phyloP scores from a whole-genome alignment of 345 rosid species.

The Toxicodendron radicans region DNA sequence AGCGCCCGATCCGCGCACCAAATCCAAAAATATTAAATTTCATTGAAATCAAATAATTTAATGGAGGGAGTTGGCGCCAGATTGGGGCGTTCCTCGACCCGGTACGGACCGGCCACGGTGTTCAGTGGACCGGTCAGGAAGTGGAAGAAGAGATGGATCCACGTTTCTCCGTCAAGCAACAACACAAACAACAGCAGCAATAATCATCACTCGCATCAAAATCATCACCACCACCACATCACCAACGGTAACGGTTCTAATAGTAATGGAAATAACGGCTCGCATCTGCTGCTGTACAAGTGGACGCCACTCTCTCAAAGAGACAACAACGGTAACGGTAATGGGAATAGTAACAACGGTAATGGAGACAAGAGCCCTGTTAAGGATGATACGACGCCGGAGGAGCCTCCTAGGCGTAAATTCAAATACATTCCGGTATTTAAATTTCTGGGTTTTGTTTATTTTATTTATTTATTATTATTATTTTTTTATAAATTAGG shows the following conservation, averaged over 20 bases:
- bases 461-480: neutral
- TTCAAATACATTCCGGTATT: slow-evolving; percentile 91
- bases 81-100: slow-evolving; percentile 92
- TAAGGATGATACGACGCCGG: slow-evolving; percentile 29
- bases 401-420: slow-evolving; percentile 79
- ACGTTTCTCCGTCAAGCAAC: slow-evolving; percentile 51
- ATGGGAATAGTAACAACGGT: slow-evolving; percentile 17
- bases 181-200: slow-evolving; percentile 33
- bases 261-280: slow-evolving; percentile 54
- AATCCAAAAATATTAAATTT: neutral
- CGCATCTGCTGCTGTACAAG: slow-evolving; percentile 75
- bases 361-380: slow-evolving; percentile 40
- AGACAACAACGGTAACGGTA: slow-evolving; percentile 24
- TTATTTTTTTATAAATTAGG: neutral
- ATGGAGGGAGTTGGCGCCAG: slow-evolving; percentile 99
- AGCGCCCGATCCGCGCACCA: neutral
- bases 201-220: slow-evolving; percentile 26
- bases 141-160: slow-evolving; percentile 99
- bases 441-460: slow-evolving; percentile 1
- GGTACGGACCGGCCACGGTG: slow-evolving; percentile 94
- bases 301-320: slow-evolving; percentile 79
- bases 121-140: slow-evolving; percentile 94
- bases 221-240: slow-evolving; percentile 17
- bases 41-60: slow-evolving; percentile 12
- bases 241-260: slow-evolving; percentile 32